phyloP scores from a whole-genome alignment of 225 moss, liverwort and hornwort genomes.

The Antitrichia curtipendula region DNA sequence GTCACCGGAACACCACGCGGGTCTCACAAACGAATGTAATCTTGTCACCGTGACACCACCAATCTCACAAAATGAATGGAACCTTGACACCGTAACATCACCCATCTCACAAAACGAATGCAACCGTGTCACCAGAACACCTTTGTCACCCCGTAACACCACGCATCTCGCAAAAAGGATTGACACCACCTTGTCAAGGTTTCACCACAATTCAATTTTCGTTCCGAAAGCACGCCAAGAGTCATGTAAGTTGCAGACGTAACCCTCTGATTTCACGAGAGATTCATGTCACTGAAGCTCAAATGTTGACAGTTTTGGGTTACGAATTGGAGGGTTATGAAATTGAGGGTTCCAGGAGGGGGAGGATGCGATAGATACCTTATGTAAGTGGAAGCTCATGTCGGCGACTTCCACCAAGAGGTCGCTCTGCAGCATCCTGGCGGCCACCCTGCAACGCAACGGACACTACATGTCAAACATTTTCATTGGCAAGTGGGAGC shows the following conservation, averaged over 20 bases:
- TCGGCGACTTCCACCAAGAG: constrained; percentile 75
- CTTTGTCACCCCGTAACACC: neutral
- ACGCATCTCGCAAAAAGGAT: neutral
- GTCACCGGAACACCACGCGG: neutral
- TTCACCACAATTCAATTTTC: neutral
- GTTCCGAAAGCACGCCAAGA: too few species aligned
- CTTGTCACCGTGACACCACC: neutral
- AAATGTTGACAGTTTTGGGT: neutral
- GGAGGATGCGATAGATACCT: constrained; percentile 22
- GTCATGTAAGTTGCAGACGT: neutral
- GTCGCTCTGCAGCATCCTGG: constrained; percentile 61
- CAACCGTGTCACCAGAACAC: neutral
- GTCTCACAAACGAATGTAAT: neutral
- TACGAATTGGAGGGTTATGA: neutral
- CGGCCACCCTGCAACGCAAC: constrained; percentile 32
- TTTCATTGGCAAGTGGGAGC: neutral
- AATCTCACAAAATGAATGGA: neutral
- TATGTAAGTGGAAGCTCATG: constrained; percentile 88
- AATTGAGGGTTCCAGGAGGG: neutral
- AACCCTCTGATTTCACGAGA: neutral
- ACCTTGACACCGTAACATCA: neutral
- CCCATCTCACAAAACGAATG: neutral
- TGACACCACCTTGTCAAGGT: neutral
- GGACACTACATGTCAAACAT: neutral
- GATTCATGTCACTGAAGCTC: neutral